phyloP scores from a whole-genome alignment of 257 asterid genomes.

The Solanum lycopersicoides region DNA sequence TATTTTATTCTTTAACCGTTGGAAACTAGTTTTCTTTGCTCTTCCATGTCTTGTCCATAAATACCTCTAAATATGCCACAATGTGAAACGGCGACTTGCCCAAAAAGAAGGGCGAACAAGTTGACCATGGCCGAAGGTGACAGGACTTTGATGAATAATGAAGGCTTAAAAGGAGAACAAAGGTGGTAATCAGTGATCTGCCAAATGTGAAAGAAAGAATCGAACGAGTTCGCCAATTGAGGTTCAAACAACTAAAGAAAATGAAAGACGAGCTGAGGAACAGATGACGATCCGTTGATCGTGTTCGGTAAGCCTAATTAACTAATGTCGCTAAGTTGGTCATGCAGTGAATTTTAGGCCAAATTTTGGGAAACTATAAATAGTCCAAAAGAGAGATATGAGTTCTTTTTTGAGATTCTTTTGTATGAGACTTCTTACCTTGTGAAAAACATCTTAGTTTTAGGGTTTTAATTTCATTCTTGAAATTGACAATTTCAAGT shows the following conservation, averaged over 20 bases:
- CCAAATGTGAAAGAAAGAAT: not conserved
- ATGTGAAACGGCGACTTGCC: not conserved
- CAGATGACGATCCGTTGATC: rapidly evolving
- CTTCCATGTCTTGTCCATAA: not conserved
- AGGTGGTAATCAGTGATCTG: not conserved
- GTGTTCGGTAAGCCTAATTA: not conserved
- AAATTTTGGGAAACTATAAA: not conserved
- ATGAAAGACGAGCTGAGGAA: not conserved
- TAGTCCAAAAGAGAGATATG: too few species aligned
- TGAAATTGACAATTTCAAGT: too few species aligned
- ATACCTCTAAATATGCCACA: not conserved
- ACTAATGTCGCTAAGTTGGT: not conserved
- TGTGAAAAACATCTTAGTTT: too few species aligned
- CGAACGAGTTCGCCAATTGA: not conserved
- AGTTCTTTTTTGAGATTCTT: too few species aligned
- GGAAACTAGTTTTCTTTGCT: not conserved
- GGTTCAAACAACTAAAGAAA: not conserved
- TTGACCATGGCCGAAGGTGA: not conserved
- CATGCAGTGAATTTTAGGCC: not conserved
- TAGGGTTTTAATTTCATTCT: too few species aligned
- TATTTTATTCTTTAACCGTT: not conserved
- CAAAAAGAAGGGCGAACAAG: not conserved
- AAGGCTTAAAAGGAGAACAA: too few species aligned
- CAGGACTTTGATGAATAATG: too few species aligned
- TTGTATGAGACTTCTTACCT: too few species aligned